These are phyloP conservation scores for Penicillium arizonense DNA, from an alignment of 495 filamentous ascomycete species.

Conservation along the genomic window DNA sequence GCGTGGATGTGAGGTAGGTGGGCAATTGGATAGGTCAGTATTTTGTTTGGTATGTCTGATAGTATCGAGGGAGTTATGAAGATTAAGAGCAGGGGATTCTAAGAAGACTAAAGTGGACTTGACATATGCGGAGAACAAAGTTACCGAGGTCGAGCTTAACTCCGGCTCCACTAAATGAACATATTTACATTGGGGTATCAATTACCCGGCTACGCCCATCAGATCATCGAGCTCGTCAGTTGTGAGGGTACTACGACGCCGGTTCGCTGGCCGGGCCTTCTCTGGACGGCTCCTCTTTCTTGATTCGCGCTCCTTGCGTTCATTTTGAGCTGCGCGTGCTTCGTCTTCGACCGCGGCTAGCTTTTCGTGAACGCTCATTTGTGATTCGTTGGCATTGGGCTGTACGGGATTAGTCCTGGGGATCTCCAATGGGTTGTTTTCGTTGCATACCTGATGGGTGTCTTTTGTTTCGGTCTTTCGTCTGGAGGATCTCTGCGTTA, in stretches of 20 bases:
- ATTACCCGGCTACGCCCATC: constrained; percentile 41
- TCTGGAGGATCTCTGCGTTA: constrained; percentile 33
- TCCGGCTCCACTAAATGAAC: constrained; percentile 17
- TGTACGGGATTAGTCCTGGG: constrained; percentile 15
- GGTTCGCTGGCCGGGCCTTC: constrained; percentile 44
- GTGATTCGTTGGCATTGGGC: constrained; percentile 16
- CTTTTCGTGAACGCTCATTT: constrained; percentile 42
- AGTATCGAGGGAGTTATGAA: not conserved
- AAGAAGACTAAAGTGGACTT: not conserved
- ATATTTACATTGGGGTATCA: constrained; percentile 16
- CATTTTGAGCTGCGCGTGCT: constrained; percentile 38
- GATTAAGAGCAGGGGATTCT: too few species aligned
- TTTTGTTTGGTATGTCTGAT: not conserved
- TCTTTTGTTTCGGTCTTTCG: constrained; percentile 33
- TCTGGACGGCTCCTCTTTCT: constrained; percentile 42
- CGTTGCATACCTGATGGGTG: constrained; percentile 33
- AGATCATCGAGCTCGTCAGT: constrained; percentile 69
- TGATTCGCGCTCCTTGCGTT: constrained; percentile 42
- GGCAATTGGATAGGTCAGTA: not conserved
- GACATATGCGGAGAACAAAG: constrained; percentile 9
- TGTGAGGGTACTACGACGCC: constrained; percentile 68
- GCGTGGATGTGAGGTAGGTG: constrained; percentile 4
- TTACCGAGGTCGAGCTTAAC: constrained; percentile 9
- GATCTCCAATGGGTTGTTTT: constrained; percentile 9
- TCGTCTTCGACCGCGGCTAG: constrained; percentile 47